Base-by-base conservation (phyloP, 2,329 filamentous ascomycete genomes). In the Chaetothyriales sp. region DNA sequence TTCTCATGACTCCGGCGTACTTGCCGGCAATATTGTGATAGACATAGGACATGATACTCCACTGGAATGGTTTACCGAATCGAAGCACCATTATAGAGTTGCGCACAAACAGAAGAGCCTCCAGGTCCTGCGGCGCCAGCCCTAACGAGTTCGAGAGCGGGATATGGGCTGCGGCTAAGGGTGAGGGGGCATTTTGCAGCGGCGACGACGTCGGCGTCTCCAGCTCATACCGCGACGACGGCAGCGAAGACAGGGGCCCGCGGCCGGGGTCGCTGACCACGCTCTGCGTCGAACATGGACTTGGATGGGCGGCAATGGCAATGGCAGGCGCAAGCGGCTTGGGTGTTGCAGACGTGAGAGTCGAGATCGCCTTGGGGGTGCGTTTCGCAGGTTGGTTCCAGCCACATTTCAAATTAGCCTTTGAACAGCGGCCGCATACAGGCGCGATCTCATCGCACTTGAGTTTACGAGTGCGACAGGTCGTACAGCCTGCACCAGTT, bases 1-100 rank as follows among this genome's bases (percentile, higher is more conserved):
- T 66, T 15, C 66, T 62, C 66, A 68, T 68, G 18, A 68, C 65
- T 10, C 66, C 61, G 39, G 62, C 64, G 54, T 63, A 66, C 2
- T 59, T 60, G 5, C 60, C 53, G 3, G 65, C 65, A 2, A 64
- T 65, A 1, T 63, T 61, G 48, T 64, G 60, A 46, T 67, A 67
- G 1, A 68, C 57, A 48, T 66, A 67, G 18, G 60, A 61, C 48
- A 68, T 60, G 49, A 61, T 63, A 52, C 64, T 67, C 66, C 66
- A 68, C 28, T 61, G 53, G 62, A 64, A 68, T 20, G 60, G 57
- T 49, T 68, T 68, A 60, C 67, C 65, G 28, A 66, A 65, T 43
- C 63, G 64, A 46, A 61, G 62, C 0, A 65, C 61, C 43, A 66
- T 58, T 0, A 62, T 63, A 9, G 63, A 65, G 5, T 62, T 63